These are phyloP conservation scores for Puccinia triticina DNA, from an alignment of 1,284 basidiomycete species.

Conservation along the genomic window DNA sequence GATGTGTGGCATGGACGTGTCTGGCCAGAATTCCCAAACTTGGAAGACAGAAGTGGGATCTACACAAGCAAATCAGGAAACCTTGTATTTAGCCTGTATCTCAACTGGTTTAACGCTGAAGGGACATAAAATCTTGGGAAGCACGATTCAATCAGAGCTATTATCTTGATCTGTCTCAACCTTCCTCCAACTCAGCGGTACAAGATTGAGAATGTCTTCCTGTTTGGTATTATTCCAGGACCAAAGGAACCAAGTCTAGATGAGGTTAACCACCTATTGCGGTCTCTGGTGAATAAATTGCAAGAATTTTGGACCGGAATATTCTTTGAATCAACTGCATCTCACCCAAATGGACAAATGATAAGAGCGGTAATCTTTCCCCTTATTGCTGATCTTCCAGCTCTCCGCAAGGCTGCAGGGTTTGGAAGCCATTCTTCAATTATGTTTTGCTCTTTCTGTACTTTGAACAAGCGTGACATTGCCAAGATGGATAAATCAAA, in stretches of 20 bases:
- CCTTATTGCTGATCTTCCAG: no score
- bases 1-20: conserved; percentile 17
- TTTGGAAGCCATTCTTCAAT: no score
- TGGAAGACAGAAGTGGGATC: not conserved
- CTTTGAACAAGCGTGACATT: no score
- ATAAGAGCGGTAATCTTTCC: no score
- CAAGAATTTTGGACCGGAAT: conserved; percentile 8
- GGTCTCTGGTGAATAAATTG: conserved; percentile 57
- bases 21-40: conserved; percentile 20
- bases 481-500: no score
- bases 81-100: conserved; percentile 40
- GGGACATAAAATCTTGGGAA: conserved; percentile 23
- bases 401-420: no score
- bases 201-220: no score
- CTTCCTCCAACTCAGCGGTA: no score
- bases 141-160: not conserved
- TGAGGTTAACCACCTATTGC: conserved; percentile 58
- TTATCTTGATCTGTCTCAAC: conserved; percentile 5
- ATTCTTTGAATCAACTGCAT: no score
- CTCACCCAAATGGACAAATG: no score
- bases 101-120: conserved; percentile 44
- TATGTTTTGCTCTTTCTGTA: no score
- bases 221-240: conserved; percentile 59
- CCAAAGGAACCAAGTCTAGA: conserved; percentile 53
- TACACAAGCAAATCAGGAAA: conserved; percentile 16